A percentile compares a stretch with the other conserved stretches of the same genome.
phyloP scores from a whole-genome alignment of 495 filamentous ascomycete genomes.

The Penicilliopsis zonata region DNA sequence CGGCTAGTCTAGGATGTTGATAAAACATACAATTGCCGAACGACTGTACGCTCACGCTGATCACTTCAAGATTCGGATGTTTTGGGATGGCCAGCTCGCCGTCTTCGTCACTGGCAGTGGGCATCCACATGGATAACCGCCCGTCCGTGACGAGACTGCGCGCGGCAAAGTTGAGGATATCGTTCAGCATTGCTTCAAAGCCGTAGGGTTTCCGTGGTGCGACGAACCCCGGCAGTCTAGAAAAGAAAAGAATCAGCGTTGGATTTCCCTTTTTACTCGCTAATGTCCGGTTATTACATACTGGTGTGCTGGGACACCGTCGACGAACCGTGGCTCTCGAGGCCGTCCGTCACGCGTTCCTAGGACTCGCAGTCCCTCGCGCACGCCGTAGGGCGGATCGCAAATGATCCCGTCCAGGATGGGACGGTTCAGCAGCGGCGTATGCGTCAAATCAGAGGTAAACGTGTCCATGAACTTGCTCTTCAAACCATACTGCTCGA shows the following conservation, averaged over 20 bases:
- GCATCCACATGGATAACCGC: constrained; percentile 92
- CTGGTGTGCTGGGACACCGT: constrained; percentile 61
- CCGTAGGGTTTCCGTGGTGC: constrained; percentile 86
- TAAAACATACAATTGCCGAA: constrained; percentile 73
- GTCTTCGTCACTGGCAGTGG: constrained; percentile 70
- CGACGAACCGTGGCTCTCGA: constrained; percentile 48
- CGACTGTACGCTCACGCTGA: constrained; percentile 66
- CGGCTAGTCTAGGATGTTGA: constrained; percentile 1
- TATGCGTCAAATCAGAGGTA: constrained; percentile 80
- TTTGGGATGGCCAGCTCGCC: constrained; percentile 63
- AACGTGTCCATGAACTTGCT: constrained; percentile 60
- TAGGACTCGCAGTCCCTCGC: constrained; percentile 81
- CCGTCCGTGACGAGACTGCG: constrained; percentile 71
- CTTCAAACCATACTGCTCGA: constrained; percentile 66
- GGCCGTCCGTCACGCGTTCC: constrained; percentile 58
- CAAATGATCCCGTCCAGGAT: constrained; percentile 89
- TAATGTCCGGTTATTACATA: too few species aligned
- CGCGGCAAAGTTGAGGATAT: constrained; percentile 74
- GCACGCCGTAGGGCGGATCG: constrained; percentile 94
- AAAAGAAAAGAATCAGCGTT: too few species aligned
- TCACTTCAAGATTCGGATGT: constrained; percentile 65
- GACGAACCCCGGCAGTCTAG: constrained; percentile 63
- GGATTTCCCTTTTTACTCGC: too few species aligned
- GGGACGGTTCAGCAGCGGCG: constrained; percentile 46
- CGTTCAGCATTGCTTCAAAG: constrained; percentile 77